These are phyloP conservation scores for Pseudoperonospora humuli DNA, from an alignment of 352 stramenopile species.

Conservation along the genomic window DNA sequence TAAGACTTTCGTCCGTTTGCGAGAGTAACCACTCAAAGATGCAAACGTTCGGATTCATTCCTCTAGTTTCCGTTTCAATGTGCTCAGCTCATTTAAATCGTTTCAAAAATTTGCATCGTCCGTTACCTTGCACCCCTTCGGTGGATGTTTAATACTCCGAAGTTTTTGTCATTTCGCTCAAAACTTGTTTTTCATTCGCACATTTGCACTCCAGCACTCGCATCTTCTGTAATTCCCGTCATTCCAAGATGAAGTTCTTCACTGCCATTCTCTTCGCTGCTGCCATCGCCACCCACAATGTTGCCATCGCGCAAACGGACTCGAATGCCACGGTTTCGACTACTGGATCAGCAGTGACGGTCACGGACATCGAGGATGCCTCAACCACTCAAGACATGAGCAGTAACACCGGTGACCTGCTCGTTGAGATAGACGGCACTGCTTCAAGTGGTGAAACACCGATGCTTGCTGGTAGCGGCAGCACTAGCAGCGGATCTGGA, in stretches of 20 bases:
- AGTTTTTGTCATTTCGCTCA: not conserved
- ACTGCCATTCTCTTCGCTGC: slow-evolving; percentile 17
- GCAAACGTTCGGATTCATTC: no score
- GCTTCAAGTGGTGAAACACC: not conserved
- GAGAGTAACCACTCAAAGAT: no score
- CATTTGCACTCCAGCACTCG: slow-evolving; percentile 20
- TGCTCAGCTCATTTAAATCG: no score
- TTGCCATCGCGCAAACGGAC: slow-evolving; percentile 1
- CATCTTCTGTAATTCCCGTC: slow-evolving; percentile 6
- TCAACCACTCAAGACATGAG: not conserved
- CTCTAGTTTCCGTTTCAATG: no score
- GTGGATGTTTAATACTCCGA: slow-evolving; percentile 1
- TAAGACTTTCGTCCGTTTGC: no score
- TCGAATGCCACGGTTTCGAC: not conserved
- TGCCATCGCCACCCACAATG: slow-evolving; percentile 11
- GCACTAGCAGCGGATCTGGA: slow-evolving; percentile 13
- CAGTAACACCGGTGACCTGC: not conserved
- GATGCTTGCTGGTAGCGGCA: not conserved
- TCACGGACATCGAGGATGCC: not conserved
- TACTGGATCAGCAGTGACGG: not conserved
- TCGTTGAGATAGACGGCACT: not conserved
- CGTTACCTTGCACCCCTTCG: slow-evolving; percentile 3
- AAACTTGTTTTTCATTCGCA: slow-evolving; percentile 23
- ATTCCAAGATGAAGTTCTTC: slow-evolving; percentile 29
- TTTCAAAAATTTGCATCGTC: slow-evolving; percentile 23